Conservation (phyloP, 148 eudicot genomes). For the Vaccinium corymbosum region DNA sequence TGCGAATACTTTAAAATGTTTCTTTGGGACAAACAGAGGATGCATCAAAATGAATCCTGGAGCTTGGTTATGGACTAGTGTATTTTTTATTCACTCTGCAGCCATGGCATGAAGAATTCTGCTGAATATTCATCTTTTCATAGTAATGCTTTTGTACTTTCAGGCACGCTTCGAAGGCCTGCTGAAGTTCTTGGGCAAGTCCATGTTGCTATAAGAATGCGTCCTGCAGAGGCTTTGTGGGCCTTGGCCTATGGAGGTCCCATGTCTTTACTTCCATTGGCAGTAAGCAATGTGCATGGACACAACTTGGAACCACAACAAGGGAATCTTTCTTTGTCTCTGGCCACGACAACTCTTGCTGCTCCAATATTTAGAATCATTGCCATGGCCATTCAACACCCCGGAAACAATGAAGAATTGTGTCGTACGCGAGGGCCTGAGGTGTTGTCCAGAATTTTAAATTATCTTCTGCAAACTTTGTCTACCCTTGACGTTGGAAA, state of each 20-base stretch:
- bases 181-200: conserved; percentile 99
- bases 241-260: conserved; percentile 97
- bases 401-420: conserved; percentile 87
- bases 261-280: conserved; percentile 84
- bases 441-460: conserved; percentile 78
- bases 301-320: conserved; percentile 72
- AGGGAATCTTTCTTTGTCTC: conserved; percentile 55
- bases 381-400: conserved; percentile 79
- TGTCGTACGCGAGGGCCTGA: conserved; percentile 82
- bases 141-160: conserved; percentile 17
- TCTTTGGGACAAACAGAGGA: neutral
- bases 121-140: neutral
- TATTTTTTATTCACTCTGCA: neutral
- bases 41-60: neutral
- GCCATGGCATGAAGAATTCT: conserved; percentile 12
- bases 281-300: conserved; percentile 65
- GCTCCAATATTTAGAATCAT: conserved; percentile 94
- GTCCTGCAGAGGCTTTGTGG: conserved; percentile 94
- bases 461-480: conserved; percentile 68
- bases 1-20: neutral
- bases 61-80: conserved; percentile 2
- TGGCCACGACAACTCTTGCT: conserved; percentile 75
- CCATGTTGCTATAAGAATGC: conserved; percentile 90
- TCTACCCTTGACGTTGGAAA: conserved; percentile 64
- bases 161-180: conserved; percentile 84